These are phyloP conservation scores for Apiospora rasikravindrae DNA, from an alignment of 2,329 filamentous ascomycete genomes.

Conservation along the genomic window DNA sequence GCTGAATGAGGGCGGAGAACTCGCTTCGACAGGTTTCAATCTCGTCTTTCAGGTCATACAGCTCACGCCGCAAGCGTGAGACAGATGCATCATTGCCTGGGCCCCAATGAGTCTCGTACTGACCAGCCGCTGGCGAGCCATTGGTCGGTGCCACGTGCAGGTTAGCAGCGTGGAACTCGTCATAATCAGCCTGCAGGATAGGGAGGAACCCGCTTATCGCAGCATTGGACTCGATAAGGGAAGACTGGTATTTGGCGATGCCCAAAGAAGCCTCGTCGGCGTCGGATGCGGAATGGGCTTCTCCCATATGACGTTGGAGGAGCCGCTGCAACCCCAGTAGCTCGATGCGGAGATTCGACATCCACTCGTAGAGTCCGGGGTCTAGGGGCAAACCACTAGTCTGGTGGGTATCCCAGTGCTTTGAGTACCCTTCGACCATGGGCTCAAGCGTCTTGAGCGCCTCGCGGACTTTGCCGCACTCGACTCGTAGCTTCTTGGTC, in stretches of 20 bases:
- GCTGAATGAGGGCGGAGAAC: conserved; percentile 21
- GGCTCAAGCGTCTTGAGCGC: conserved; percentile 28
- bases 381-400: conserved; percentile 28
- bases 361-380: conserved; percentile 30
- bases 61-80: conserved; percentile 28
- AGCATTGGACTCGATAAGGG: conserved; percentile 22
- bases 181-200: conserved; percentile 31
- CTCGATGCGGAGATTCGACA: conserved; percentile 27
- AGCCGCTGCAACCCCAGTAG: conserved; percentile 26
- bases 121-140: neutral
- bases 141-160: conserved; percentile 9
- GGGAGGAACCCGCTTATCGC: conserved; percentile 31
- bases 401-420: conserved; percentile 23
- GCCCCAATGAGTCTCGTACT: neutral
- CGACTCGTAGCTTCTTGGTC: conserved; percentile 14
- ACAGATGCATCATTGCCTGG: conserved; percentile 18
- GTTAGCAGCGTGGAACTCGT: conserved; percentile 26
- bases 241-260: conserved; percentile 17
- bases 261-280: neutral
- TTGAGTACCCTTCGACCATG: conserved; percentile 30
- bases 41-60: conserved; percentile 33
- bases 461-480: conserved; percentile 23
- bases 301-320: conserved; percentile 18
- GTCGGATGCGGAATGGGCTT: neutral
- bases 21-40: conserved; percentile 28